Percentiles rank a stretch among this genome's conserved stretches.
phyloP scores from a whole-genome alignment of 768 basidiomycete genomes.

The Russula abietina region DNA sequence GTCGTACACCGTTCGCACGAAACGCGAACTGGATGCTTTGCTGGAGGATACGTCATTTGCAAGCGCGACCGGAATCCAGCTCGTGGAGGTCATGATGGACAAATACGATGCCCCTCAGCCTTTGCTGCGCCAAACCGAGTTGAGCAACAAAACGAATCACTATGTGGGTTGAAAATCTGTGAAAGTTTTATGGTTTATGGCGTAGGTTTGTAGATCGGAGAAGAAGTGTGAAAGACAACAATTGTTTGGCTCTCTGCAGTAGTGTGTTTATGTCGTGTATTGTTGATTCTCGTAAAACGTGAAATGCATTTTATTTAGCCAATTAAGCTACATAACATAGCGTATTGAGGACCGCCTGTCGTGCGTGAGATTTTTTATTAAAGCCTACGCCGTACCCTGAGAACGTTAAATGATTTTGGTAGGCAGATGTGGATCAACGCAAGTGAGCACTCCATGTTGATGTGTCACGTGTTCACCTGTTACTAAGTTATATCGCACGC shows the following conservation, averaged over 20 bases:
- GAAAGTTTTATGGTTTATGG: not conserved
- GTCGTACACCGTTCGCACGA: slow-evolving; percentile 64
- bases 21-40: slow-evolving; percentile 59
- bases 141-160: slow-evolving; percentile 46
- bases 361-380: too few relatives aligned
- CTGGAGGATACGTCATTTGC: slow-evolving; percentile 60
- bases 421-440: too few relatives aligned
- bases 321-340: too few relatives aligned
- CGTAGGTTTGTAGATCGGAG: not conserved
- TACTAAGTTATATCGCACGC: too few relatives aligned
- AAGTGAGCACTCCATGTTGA: too few relatives aligned
- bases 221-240: too few relatives aligned
- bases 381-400: too few relatives aligned
- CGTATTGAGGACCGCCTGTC: too few relatives aligned
- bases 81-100: slow-evolving; percentile 78
- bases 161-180: slow-evolving; percentile 30
- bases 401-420: too few relatives aligned
- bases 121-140: slow-evolving; percentile 50
- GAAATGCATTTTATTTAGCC: too few relatives aligned
- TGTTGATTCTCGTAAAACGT: too few relatives aligned
- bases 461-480: too few relatives aligned
- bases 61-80: slow-evolving; percentile 58
- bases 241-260: not conserved
- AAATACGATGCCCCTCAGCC: slow-evolving; percentile 64
- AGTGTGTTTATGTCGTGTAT: not conserved